These are phyloP conservation scores for Alternaria conjuncta DNA, from an alignment of 2,329 filamentous ascomycete species.

Conservation along the genomic window DNA sequence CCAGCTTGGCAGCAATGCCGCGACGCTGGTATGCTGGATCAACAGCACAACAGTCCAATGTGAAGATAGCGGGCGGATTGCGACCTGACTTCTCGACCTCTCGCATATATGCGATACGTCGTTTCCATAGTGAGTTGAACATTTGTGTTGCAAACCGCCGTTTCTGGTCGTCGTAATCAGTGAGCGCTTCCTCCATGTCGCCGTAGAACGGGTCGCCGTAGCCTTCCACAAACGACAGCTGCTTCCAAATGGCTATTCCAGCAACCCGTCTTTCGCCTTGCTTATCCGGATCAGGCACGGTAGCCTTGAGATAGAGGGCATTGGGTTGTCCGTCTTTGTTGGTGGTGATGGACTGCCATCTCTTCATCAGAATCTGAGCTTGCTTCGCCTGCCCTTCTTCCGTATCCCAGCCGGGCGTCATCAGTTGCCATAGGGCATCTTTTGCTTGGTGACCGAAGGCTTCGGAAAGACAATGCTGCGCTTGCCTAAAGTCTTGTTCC, in stretches of 20 bases:
- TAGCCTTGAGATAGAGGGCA: constrained; percentile 63
- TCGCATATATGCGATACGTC: constrained; percentile 47
- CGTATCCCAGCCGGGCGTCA: constrained; percentile 64
- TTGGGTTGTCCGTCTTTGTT: constrained; percentile 57
- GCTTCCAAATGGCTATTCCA: constrained; percentile 63
- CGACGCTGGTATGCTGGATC: constrained; percentile 61
- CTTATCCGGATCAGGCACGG: constrained; percentile 46
- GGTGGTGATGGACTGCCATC: constrained; percentile 51
- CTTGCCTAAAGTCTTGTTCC: constrained; percentile 32
- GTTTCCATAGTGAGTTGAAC: constrained; percentile 53
- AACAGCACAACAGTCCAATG: constrained; percentile 55
- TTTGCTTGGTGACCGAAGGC: constrained; percentile 60
- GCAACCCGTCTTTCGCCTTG: constrained; percentile 47
- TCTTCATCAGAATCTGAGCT: constrained; percentile 49
- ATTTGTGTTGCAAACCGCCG: constrained; percentile 57
- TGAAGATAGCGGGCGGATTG: constrained; percentile 56
- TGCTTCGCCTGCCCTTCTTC: constrained; percentile 51
- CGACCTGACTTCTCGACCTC: constrained; percentile 26
- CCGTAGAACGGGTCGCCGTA: constrained; percentile 51
- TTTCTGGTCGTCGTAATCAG: constrained; percentile 52
- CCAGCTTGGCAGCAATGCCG: constrained; percentile 45
- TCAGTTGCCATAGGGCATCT: constrained; percentile 59
- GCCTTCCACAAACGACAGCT: constrained; percentile 58
- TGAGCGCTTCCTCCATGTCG: constrained; percentile 22
- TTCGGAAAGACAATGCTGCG: constrained; percentile 44